A percentile compares a stretch with the other conserved stretches of the same genome.
Conservation (phyloP, 352 stramenopile species). For the Globisporangium echinulatum region DNA sequence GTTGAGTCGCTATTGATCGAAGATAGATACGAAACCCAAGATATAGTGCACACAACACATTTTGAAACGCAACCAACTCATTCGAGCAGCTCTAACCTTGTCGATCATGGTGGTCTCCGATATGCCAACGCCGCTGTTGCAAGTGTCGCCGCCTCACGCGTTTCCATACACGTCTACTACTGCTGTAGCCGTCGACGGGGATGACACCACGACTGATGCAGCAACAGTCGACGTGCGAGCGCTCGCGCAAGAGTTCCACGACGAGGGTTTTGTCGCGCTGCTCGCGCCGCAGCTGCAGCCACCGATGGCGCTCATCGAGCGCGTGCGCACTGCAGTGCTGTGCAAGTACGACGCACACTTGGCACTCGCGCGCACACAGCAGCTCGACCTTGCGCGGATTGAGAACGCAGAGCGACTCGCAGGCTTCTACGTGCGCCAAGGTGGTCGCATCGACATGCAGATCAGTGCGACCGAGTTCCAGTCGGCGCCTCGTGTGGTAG, state of each 20-base stretch:
- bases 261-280: slow-evolving; percentile 43
- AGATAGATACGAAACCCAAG: not conserved
- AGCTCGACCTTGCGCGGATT: slow-evolving; percentile 24
- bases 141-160: too few relatives aligned
- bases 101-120: too few relatives aligned
- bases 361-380: slow-evolving; percentile 15
- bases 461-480: slow-evolving; percentile 20
- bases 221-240: not conserved
- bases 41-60: not conserved
- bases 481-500: slow-evolving; percentile 2
- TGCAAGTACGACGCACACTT: slow-evolving; percentile 33
- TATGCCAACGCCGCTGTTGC: too few relatives aligned
- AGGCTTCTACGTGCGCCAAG: slow-evolving; percentile 68
- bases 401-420: slow-evolving; percentile 46
- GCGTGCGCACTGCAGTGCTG: slow-evolving; percentile 23
- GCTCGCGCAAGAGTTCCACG: slow-evolving; percentile 26
- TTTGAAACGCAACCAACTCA: not conserved
- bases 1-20: not conserved
- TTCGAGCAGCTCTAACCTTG: not conserved
- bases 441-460: slow-evolving; percentile 69
- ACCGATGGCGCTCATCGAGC: slow-evolving; percentile 13
- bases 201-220: not conserved
- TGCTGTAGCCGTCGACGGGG: too few relatives aligned
- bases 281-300: slow-evolving; percentile 8
- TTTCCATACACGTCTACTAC: too few relatives aligned